Evolutionary conservation across 257 asterid genomes (phyloP).

Genomic region (Nicotiana benthamiana): DNA sequence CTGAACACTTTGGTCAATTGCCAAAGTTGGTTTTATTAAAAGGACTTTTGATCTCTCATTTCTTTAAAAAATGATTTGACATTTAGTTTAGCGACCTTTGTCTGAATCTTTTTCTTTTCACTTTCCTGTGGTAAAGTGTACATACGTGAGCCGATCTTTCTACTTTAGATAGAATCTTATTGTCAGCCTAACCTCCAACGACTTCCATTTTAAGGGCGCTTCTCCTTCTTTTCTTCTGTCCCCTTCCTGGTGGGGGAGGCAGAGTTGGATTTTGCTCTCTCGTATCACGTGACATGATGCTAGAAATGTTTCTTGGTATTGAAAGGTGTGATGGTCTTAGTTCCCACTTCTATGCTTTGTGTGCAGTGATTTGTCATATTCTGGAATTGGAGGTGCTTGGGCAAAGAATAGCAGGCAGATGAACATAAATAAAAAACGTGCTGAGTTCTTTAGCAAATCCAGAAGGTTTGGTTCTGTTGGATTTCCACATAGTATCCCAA

Average conservation of each 20-base stretch:
- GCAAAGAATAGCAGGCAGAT: slow-evolving; percentile 23
- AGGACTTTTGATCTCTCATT: neutral
- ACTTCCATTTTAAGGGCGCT: neutral
- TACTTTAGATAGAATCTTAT: neutral
- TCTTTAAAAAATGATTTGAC: neutral
- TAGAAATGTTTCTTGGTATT: slow-evolving; percentile 15
- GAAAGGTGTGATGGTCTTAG: neutral
- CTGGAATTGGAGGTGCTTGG: slow-evolving; percentile 29
- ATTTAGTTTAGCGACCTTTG: neutral
- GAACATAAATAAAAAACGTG: slow-evolving; percentile 29
- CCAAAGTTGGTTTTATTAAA: neutral
- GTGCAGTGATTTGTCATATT: slow-evolving; percentile 39
- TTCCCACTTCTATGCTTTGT: slow-evolving; percentile 1
- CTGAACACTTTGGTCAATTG: too few relatives aligned
- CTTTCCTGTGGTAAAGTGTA: neutral
- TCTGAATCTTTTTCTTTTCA: neutral
- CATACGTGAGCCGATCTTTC: neutral
- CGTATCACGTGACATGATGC: neutral
- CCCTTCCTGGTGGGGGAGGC: neutral
- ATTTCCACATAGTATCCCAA: slow-evolving; percentile 34
- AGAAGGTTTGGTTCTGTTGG: slow-evolving; percentile 30
- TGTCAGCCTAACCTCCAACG: neutral
- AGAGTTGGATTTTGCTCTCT: neutral
- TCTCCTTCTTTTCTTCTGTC: neutral
- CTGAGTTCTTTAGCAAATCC: slow-evolving; percentile 65